Conservation (phyloP, 306 rosid genomes). For the Rosa multiflora region DNA sequence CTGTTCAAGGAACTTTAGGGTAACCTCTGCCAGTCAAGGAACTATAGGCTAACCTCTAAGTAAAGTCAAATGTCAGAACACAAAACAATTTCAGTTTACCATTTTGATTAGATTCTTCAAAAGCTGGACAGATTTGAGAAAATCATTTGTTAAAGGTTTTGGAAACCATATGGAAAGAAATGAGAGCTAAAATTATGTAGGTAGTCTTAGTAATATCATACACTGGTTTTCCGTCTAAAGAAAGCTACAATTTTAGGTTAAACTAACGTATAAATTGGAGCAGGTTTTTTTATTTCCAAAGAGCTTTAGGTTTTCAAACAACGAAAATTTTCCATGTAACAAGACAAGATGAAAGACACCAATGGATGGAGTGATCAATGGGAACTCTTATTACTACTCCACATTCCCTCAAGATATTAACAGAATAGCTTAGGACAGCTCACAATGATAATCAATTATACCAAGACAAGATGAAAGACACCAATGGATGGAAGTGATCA, state of each 20-base stretch:
- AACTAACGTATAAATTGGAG: background rate
- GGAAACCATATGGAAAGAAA: background rate
- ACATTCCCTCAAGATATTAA: background rate
- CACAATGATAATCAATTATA: background rate
- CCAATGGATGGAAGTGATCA: no score
- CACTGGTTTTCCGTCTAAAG: background rate
- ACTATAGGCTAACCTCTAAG: background rate
- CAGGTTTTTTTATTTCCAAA: background rate
- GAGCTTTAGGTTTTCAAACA: background rate
- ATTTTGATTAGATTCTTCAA: background rate
- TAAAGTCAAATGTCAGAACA: background rate
- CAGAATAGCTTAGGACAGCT: background rate
- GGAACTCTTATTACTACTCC: background rate
- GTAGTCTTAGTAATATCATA: background rate
- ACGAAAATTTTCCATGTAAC: background rate
- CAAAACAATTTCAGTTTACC: background rate
- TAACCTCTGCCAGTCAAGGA: background rate
- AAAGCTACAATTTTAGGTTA: background rate
- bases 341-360: background rate
- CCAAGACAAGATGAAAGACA: background rate
- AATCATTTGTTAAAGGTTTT: background rate
- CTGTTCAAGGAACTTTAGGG: background rate
- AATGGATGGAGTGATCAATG: background rate
- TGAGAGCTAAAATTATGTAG: background rate
- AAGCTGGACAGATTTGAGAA: background rate